Evolutionary conservation across 1,139 yeast species (phyloP).

Genomic region (Kazachstania sp.): DNA sequence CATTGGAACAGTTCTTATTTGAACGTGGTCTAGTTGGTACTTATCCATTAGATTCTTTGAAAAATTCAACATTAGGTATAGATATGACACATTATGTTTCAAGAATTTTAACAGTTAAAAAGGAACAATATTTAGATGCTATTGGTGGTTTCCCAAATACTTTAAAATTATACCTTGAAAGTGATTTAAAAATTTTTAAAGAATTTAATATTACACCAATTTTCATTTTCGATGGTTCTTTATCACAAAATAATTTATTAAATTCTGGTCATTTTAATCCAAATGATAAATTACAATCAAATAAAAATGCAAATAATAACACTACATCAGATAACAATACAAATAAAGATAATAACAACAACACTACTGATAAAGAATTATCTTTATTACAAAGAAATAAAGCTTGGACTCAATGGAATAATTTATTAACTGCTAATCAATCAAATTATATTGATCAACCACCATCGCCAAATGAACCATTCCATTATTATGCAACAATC

Average conservation of each 20-base stretch:
- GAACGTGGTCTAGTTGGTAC: conserved; percentile 60
- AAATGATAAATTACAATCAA: background rate
- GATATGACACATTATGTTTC: conserved; percentile 76
- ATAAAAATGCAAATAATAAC: background rate
- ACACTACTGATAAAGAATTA: conserved; percentile 7
- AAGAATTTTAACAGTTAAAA: conserved; percentile 51
- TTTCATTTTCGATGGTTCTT: conserved; percentile 60
- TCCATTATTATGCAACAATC: conserved; percentile 27
- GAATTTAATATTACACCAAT: conserved; percentile 63
- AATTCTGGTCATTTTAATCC: conserved; percentile 16
- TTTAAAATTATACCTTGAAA: conserved; percentile 47
- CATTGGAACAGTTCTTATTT: conserved; percentile 62
- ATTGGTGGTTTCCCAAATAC: conserved; percentile 77
- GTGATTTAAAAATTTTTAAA: conserved; percentile 55
- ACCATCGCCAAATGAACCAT: conserved; percentile 28
- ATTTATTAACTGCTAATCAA: conserved; percentile 18
- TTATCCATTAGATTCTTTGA: conserved; percentile 56
- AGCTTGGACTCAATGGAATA: conserved; percentile 33
- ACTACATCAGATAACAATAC: background rate
- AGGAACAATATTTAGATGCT: conserved; percentile 68
- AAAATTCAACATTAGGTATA: conserved; percentile 68
- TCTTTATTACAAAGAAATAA: conserved; percentile 26
- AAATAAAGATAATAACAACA: too few species aligned
- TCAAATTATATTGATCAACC: conserved; percentile 34
- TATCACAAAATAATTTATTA: conserved; percentile 29